These are phyloP conservation scores for Yarrowia galli DNA, from an alignment of 1,139 yeast genomes.

Conservation along the genomic window DNA sequence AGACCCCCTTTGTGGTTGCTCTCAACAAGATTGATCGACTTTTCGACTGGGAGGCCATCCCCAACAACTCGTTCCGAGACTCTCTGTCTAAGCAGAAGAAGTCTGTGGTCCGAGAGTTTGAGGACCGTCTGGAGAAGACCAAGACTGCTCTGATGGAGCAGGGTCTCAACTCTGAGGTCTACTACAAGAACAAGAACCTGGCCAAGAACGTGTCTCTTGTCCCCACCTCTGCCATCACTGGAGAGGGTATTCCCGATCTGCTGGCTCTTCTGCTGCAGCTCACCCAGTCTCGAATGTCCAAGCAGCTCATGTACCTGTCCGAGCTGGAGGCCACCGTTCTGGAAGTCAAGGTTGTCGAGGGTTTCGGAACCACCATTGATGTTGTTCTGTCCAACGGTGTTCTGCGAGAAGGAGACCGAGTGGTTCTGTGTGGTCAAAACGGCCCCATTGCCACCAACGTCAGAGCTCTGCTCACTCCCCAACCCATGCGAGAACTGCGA, in stretches of 20 bases:
- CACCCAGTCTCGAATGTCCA: constrained; percentile 98
- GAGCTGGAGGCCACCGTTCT: constrained; percentile 93
- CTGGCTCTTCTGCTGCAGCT: constrained; percentile 93
- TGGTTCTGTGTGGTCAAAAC: constrained; percentile 95
- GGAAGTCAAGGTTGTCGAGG: constrained; percentile 98
- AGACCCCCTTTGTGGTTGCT: constrained; percentile 97
- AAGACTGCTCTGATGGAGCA: constrained; percentile 95
- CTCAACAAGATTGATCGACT: constrained; percentile 96
- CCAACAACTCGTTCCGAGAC: constrained; percentile 95
- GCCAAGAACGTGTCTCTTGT: constrained; percentile 93
- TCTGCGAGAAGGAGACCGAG: constrained; percentile 90
- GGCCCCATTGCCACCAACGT: constrained; percentile 99
- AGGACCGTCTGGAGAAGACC: constrained; percentile 83
- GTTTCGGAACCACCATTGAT: constrained; percentile 98
- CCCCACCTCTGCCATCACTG: constrained; percentile 98
- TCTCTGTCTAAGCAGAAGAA: constrained; percentile 81
- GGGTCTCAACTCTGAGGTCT: constrained; percentile 96
- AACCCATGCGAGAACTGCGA: constrained; percentile 95
- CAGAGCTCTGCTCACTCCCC: constrained; percentile 96
- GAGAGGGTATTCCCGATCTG: constrained; percentile 99
- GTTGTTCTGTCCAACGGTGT: constrained; percentile 96
- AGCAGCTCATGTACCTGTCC: constrained; percentile 95
- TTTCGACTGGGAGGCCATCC: constrained; percentile 89
- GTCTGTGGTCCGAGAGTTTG: constrained; percentile 91
- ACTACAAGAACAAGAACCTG: constrained; percentile 92